phyloP scores from a whole-genome alignment of 1,284 basidiomycete species.

The Schizophyllum amplum region DNA sequence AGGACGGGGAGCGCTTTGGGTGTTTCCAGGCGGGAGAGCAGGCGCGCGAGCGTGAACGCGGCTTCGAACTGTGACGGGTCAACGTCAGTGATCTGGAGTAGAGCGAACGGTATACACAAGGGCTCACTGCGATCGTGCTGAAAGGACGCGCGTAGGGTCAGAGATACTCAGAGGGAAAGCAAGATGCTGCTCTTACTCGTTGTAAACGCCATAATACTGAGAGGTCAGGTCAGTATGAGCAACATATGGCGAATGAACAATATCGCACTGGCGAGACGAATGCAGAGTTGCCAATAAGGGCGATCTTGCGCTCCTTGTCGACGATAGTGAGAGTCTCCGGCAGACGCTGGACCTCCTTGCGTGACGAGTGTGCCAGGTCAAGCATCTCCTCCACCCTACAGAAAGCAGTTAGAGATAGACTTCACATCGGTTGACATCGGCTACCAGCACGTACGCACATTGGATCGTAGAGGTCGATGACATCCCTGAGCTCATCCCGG shows the following conservation, averaged over 20 bases:
- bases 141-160: background rate
- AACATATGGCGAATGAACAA: background rate
- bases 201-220: constrained; percentile 11
- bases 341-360: constrained; percentile 5
- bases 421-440: too few relatives aligned
- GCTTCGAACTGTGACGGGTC: constrained; percentile 42
- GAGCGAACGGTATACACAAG: background rate
- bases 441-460: constrained; percentile 6
- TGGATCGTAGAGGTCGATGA: constrained; percentile 3
- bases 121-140: constrained; percentile 8
- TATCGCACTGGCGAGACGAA: constrained; percentile 2
- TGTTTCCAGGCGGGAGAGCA: constrained; percentile 41
- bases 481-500: constrained; percentile 1
- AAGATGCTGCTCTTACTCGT: background rate
- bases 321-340: constrained; percentile 3
- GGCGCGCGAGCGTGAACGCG: constrained; percentile 50
- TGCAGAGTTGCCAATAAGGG: constrained; percentile 10
- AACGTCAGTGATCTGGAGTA: background rate
- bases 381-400: constrained; percentile 5
- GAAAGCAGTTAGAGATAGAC: too few relatives aligned
- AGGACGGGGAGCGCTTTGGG: constrained; percentile 34
- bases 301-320: constrained; percentile 3
- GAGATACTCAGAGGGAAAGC: background rate
- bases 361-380: background rate
- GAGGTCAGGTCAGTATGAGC: background rate